These are phyloP conservation scores for Cryptococcus sp. DNA, from an alignment of 1,284 basidiomycete species.

Conservation along the genomic window DNA sequence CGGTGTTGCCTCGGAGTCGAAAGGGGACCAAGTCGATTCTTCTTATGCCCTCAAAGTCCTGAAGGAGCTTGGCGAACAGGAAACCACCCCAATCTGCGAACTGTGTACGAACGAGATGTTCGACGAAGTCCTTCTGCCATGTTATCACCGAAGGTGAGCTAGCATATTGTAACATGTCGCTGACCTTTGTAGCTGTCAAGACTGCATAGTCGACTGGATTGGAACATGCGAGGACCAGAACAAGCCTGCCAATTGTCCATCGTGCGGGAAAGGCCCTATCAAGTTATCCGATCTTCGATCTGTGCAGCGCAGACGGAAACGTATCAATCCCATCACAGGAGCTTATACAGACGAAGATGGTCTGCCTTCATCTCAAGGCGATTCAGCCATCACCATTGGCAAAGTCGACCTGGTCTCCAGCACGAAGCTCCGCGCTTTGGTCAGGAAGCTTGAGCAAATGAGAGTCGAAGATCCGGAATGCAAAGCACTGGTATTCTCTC, in stretches of 20 bases:
- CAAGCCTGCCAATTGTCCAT: constrained; percentile 48
- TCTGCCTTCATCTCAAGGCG: constrained; percentile 19
- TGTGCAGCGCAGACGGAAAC: constrained; percentile 49
- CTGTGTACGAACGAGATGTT: constrained; percentile 63
- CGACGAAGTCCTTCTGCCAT: constrained; percentile 69
- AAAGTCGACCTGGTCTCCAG: constrained; percentile 83
- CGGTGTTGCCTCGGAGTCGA: constrained; percentile 46
- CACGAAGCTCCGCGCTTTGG: constrained; percentile 61
- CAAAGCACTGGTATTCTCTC: constrained; percentile 85
- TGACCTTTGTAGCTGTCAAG: constrained; percentile 43
- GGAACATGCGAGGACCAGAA: constrained; percentile 51
- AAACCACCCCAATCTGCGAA: constrained; percentile 67
- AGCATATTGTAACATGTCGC: constrained; percentile 19
- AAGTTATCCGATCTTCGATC: constrained; percentile 38
- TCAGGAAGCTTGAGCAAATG: constrained; percentile 45
- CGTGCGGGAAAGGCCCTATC: constrained; percentile 48
- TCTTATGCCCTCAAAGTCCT: constrained; percentile 68
- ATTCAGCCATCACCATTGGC: constrained; percentile 59
- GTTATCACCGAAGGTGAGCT: constrained; percentile 73
- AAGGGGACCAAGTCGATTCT: constrained; percentile 43
- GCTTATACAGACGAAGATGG: constrained; percentile 23
- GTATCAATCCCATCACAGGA: constrained; percentile 48
- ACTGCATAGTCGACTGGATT: constrained; percentile 52
- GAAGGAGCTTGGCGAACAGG: constrained; percentile 58
- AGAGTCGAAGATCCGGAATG: constrained; percentile 66